Evolutionary conservation across 2,329 filamentous ascomycete species (phyloP).

Genomic region (Calonectria pseudoturangicola): DNA sequence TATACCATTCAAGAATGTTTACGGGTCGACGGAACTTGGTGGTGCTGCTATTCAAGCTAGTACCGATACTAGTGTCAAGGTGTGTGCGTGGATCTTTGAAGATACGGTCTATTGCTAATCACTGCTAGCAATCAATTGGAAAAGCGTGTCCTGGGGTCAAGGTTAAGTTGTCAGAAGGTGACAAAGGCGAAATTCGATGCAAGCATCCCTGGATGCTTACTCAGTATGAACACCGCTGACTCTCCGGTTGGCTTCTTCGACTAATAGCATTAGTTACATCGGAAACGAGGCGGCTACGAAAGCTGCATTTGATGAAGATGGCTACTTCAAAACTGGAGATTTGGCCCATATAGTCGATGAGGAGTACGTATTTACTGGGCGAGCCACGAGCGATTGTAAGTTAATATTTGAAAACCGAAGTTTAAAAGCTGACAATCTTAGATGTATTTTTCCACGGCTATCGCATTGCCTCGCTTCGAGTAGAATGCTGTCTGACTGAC

Average conservation of each 20-base stretch:
- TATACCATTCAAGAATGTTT: neutral
- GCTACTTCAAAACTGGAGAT: neutral
- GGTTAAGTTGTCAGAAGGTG: neutral
- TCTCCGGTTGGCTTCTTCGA: neutral
- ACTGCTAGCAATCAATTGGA: neutral
- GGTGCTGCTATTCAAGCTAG: neutral
- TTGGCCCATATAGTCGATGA: neutral
- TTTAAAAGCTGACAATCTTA: neutral
- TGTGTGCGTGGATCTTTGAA: neutral
- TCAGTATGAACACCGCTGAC: neutral
- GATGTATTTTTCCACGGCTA: constrained; percentile 30
- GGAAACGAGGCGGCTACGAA: neutral
- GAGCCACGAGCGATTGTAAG: neutral
- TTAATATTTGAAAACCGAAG: neutral
- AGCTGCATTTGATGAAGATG: neutral
- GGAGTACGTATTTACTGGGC: neutral
- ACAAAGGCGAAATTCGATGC: neutral
- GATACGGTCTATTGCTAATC: too few relatives aligned
- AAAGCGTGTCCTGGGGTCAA: neutral
- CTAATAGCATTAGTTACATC: neutral
- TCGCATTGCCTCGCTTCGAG: constrained; percentile 71
- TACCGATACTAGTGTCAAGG: neutral
- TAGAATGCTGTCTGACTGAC: constrained; percentile 69
- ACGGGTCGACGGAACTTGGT: neutral
- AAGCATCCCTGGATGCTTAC: neutral